Evolutionary conservation across 768 basidiomycete species (phyloP), one percentile per base, ranked within the genome.

Genomic region (Pisolithus marmoratus): DNA sequence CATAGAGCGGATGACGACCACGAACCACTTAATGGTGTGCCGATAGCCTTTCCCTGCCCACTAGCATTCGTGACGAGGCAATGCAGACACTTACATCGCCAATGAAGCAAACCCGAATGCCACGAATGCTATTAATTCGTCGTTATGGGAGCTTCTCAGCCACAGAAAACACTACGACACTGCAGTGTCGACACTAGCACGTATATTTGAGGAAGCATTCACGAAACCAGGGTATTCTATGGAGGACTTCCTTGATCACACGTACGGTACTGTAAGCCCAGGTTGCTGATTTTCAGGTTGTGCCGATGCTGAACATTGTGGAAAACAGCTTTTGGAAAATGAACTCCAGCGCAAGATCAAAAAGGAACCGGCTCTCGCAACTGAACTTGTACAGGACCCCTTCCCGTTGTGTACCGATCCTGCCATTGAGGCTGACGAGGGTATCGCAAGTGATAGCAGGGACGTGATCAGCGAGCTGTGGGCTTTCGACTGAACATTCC

Each of bases 231-330:
- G 75, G 34, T 97, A 94, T 68, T 74, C 82, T 14, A 81, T 96
- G 82, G 95, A 98, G 58, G 95, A 98, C 64, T 99, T 98, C 67
- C 67, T 97, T 63, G 96, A 98, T 66, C 95, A 98, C 64, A 88
- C 89, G 2, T 93, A 91, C 60, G 79, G 76, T 37, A 91, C 90
- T 58, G 90, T 93, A 59, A 50, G 83, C 67, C 36, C 34, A 38
- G 40, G 15, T 34, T 23, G 8, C 42, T 46, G 36, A 2, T 19
- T 26, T 11, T 24, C 20, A 48, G 31, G n/a, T 19, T 8, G 31
- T 6, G 51, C 48, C 15, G 29, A 53, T 53, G 23, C 60, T 34
- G 46, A 51, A 43, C 22, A 31, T 38, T 43, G 45, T 23, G 38
- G 34, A 12, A 20, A 44, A 20, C 63, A 96, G 94, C 76, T 98